phyloP scores from a whole-genome alignment of 495 filamentous ascomycete species.

The Cercophora samala region DNA sequence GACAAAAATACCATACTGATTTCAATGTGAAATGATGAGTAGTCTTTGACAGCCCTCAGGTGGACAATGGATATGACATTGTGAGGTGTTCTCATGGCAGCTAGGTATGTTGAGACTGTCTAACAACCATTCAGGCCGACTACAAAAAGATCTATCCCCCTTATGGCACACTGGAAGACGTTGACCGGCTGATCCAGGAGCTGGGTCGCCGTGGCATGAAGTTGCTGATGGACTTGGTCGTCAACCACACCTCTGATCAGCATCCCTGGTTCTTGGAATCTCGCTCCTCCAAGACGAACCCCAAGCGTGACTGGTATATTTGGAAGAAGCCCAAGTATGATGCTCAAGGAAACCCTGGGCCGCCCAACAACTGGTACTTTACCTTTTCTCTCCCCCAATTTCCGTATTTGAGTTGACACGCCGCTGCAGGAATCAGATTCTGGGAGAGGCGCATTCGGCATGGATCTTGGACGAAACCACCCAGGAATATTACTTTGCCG shows the following conservation, averaged over 20 bases:
- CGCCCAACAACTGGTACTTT: conserved; percentile 64
- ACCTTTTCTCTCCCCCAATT: conserved; percentile 38
- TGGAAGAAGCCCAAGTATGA: conserved; percentile 62
- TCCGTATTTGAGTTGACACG: not conserved
- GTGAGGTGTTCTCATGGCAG: conserved; percentile 13
- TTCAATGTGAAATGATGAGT: not conserved
- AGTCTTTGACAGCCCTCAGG: conserved; percentile 61
- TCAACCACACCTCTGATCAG: conserved; percentile 78
- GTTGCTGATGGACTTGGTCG: conserved; percentile 68
- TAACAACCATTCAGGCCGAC: conserved; percentile 35
- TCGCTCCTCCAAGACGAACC: conserved; percentile 54
- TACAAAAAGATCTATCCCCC: conserved; percentile 58
- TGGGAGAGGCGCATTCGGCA: conserved; percentile 42
- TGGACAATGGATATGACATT: conserved; percentile 60
- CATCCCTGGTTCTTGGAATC: conserved; percentile 74
- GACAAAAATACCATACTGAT: not conserved
- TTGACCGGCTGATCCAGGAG: conserved; percentile 53
- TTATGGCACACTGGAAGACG: conserved; percentile 61
- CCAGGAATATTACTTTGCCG: conserved; percentile 67
- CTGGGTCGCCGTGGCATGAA: conserved; percentile 66
- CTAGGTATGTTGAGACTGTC: too few relatives aligned
- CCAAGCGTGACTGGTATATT: conserved; percentile 69
- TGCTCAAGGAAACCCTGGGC: conserved; percentile 55
- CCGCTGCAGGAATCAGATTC: not conserved
- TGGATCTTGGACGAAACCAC: conserved; percentile 66